Base-by-base conservation (phyloP, 1,284 basidiomycete genomes). In the Gomphus bonarii region DNA sequence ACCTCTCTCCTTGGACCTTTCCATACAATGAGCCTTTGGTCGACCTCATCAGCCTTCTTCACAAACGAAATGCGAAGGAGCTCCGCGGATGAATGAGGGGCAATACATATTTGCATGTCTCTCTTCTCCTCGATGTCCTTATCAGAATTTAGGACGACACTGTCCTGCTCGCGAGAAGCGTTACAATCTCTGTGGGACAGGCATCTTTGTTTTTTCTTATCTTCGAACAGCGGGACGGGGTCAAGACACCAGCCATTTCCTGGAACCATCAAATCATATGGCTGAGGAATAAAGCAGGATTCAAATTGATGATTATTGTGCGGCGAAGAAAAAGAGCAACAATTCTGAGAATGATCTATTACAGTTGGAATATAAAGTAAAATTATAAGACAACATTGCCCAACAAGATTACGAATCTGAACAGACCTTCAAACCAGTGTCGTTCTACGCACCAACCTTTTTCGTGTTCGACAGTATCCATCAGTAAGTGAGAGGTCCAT, bases 1-100 rank as follows among this genome's bases (percentile, higher is more conserved):
- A 89, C 72, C 66, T 89, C 85, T n/a, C 64, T 63, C n/a, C 67
- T 69, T 1, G 84, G 80, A 1, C 86, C 87, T 58, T 75, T 80
- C 86, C 86, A 89, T 1, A 89, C 65, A 3, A 88, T 67, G 0
- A 76, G 69, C 35, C 66, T 68, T 14, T 70, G 64, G 22, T 66
- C 64, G 2, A 58, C 59, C 9, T 63, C 59, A 3, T n/a, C 18
- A 51, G 55, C 16, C 28, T 36, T 20, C 42, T 28, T 25, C 14
- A 38, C 25, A 47, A 53, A 51, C 4, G 47, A 73, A 8, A 85
- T 65, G 30, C 82, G 72, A 25, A 82, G 61, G 3, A 86, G 69
- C 16, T 72, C 69, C n/a, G 75, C 69, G 44, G 71, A 71, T n/a
- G 52, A 60, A 43, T 73, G 70, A 0, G 80, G 80, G 3, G 69